phyloP scores from a whole-genome alignment of 495 filamentous ascomycete species.

The Penicillium fimorum region DNA sequence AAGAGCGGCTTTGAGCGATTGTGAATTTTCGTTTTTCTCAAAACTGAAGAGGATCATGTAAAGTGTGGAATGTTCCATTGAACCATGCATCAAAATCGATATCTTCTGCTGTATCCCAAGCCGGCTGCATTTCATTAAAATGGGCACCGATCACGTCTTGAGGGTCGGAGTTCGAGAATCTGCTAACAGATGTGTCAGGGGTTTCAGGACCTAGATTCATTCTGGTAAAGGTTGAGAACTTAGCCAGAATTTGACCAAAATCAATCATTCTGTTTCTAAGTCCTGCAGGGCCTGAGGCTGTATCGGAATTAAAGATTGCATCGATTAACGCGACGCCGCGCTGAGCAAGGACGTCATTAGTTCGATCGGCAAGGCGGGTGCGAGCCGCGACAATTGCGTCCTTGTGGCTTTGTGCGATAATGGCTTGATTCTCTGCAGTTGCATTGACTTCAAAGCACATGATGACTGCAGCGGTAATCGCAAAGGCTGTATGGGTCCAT shows the following conservation, averaged over 20 bases:
- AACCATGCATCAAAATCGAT: conserved; percentile 35
- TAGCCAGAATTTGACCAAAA: conserved; percentile 27
- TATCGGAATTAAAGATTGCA: conserved; percentile 28
- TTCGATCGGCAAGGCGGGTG: conserved; percentile 23
- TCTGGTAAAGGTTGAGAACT: conserved; percentile 28
- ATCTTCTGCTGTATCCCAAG: conserved; percentile 26
- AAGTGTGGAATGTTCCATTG: conserved; percentile 28
- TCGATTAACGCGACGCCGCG: conserved; percentile 34
- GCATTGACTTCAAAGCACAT: conserved; percentile 34
- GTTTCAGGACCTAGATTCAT: conserved; percentile 14
- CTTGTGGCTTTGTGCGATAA: conserved; percentile 22
- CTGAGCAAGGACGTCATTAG: conserved; percentile 28
- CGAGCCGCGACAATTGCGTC: conserved; percentile 27
- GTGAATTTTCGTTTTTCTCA: background rate
- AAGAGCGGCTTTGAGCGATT: too few species aligned
- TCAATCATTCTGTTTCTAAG: conserved; percentile 16
- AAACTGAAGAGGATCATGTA: conserved; percentile 13
- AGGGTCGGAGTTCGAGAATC: conserved; percentile 15
- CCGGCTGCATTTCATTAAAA: conserved; percentile 22
- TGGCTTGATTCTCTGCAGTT: conserved; percentile 14
- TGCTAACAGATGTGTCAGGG: conserved; percentile 21
- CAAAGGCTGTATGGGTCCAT: conserved; percentile 36
- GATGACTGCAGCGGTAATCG: conserved; percentile 33
- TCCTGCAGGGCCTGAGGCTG: conserved; percentile 4
- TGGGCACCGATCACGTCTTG: conserved; percentile 21